Conservation (phyloP, 1,284 basidiomycete genomes). For the Jaminaea rosea region DNA sequence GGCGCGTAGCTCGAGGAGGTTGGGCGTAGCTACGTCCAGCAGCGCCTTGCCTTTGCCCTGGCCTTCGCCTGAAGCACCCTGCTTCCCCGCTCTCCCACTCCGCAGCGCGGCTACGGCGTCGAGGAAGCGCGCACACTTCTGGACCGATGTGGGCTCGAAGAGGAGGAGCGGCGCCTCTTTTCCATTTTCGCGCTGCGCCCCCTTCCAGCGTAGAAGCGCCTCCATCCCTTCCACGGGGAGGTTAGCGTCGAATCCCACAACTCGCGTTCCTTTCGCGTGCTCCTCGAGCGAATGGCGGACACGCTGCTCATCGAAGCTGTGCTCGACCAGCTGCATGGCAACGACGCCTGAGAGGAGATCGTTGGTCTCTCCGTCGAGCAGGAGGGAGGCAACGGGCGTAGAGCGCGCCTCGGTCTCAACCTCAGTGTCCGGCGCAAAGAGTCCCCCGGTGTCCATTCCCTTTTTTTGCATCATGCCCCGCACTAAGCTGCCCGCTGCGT, state of each 20-base stretch:
- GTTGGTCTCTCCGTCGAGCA: slow-evolving; percentile 65
- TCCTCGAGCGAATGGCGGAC: slow-evolving; percentile 50
- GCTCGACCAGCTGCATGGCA: slow-evolving; percentile 59
- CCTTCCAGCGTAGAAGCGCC: slow-evolving; percentile 50
- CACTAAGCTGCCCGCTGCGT: slow-evolving; percentile 51
- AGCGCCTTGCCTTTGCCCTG: too few species aligned
- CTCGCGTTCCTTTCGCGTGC: slow-evolving; percentile 51
- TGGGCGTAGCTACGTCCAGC: slow-evolving; percentile 23
- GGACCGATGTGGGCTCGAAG: slow-evolving; percentile 72
- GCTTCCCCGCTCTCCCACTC: too few species aligned
- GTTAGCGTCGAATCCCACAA: slow-evolving; percentile 79
- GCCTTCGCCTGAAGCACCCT: too few species aligned
- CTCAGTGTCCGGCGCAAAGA: slow-evolving; percentile 53
- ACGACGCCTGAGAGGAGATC: slow-evolving; percentile 74
- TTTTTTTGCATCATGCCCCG: slow-evolving; percentile 54
- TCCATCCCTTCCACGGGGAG: slow-evolving; percentile 56
- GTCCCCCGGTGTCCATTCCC: slow-evolving; percentile 74
- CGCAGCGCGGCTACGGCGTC: slow-evolving; percentile 54
- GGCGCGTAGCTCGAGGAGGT: slow-evolving; percentile 17
- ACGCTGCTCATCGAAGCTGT: background rate
- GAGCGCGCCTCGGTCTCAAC: background rate
- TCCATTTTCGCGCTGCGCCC: background rate
- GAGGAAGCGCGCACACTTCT: slow-evolving; percentile 65
- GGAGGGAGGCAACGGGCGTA: slow-evolving; percentile 72
- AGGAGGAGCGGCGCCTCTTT: slow-evolving; percentile 7